Conservation (phyloP, 2,329 filamentous ascomycete species). For the Fusarium sp. region DNA sequence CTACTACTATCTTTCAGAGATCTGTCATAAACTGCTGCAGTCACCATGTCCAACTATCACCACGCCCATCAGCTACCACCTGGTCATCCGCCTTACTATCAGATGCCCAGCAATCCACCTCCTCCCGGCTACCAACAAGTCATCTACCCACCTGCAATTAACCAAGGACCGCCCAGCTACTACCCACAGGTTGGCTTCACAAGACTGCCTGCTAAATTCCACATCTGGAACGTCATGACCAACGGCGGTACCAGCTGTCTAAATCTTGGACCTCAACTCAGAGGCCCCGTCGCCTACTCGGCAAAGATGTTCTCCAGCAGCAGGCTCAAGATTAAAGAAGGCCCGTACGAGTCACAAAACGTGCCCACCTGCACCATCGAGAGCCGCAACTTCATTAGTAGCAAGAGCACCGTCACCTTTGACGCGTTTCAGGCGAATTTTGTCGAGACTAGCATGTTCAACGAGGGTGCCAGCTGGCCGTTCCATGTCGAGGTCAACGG, state of each 20-base stretch:
- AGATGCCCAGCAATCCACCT: background rate
- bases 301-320: constrained; percentile 18
- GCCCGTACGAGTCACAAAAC: background rate
- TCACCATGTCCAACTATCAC: too few relatives aligned
- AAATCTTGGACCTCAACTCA: background rate
- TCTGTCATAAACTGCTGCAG: too few relatives aligned
- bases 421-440: background rate
- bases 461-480: constrained; percentile 2
- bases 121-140: background rate
- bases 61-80: too few relatives aligned
- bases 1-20: too few relatives aligned
- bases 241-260: background rate
- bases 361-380: background rate
- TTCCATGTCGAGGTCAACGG: constrained; percentile 6
- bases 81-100: background rate
- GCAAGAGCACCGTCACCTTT: constrained; percentile 2
- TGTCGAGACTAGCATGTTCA: constrained; percentile 3
- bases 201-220: background rate
- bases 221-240: constrained; percentile 10
- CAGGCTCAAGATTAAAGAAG: constrained; percentile 7
- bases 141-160: background rate
- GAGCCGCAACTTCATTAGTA: background rate
- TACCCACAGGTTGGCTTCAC: constrained; percentile 1
- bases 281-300: background rate
- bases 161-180: background rate